These are phyloP conservation scores for Xylariaceae sp. DNA, from an alignment of 2,329 filamentous ascomycete genomes.

Conservation along the genomic window DNA sequence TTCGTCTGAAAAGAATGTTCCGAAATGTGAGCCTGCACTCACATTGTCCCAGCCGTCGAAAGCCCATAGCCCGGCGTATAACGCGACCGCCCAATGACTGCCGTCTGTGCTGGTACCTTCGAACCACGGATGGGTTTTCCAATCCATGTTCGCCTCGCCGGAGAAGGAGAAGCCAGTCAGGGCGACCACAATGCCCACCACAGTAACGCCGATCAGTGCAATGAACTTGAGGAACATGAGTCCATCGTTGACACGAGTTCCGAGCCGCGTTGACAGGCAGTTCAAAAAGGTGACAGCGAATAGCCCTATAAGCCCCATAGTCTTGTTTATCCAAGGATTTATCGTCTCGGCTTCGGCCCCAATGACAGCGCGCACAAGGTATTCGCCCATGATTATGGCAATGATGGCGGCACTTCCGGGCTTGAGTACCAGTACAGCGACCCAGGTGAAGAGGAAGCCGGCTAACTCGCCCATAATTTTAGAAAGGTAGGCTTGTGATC, in stretches of 20 bases:
- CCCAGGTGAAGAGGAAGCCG: slow-evolving; percentile 96
- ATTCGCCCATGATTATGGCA: slow-evolving; percentile 96
- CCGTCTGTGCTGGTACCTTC: slow-evolving; percentile 74
- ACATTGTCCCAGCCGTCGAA: slow-evolving; percentile 99
- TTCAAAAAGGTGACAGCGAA: slow-evolving; percentile 78
- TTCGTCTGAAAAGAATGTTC: slow-evolving; percentile 9
- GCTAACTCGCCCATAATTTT: slow-evolving; percentile 95
- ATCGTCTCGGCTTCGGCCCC: slow-evolving; percentile 80
- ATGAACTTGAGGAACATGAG: slow-evolving; percentile 98
- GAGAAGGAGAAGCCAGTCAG: slow-evolving; percentile 76
- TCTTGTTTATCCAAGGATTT: slow-evolving; percentile 86
- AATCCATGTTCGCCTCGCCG: slow-evolving; percentile 72
- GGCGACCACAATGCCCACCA: slow-evolving; percentile 86
- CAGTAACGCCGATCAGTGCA: slow-evolving; percentile 78
- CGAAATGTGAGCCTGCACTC: slow-evolving; percentile 32
- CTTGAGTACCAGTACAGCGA: slow-evolving; percentile 88
- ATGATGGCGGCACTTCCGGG: slow-evolving; percentile 92
- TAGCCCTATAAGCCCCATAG: slow-evolving; percentile 73
- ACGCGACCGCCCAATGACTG: slow-evolving; percentile 85
- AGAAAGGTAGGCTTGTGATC: slow-evolving; percentile 86
- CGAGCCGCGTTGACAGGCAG: slow-evolving; percentile 83
- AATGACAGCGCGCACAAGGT: slow-evolving; percentile 81
- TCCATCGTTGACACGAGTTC: slow-evolving; percentile 80
- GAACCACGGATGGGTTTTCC: slow-evolving; percentile 88
- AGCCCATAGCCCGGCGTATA: slow-evolving; percentile 95